Evolutionary conservation across 1,284 basidiomycete species (phyloP).

Genomic region (Austroboletus olivaceoglutinosus): DNA sequence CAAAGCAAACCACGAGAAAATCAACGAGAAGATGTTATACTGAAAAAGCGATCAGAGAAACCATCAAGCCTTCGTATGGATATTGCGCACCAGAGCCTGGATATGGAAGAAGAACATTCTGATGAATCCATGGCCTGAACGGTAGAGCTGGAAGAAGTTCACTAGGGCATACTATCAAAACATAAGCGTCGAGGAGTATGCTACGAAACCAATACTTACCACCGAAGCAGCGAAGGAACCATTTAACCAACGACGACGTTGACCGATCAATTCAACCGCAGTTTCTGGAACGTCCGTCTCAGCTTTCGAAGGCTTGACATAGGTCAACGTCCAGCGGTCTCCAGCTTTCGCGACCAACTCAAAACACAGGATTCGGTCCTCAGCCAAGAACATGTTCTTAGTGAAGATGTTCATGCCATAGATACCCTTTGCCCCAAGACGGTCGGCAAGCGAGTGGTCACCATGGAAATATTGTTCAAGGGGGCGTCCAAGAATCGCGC

Average conservation of each 20-base stretch:
- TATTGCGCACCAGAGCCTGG: conserved; percentile 71
- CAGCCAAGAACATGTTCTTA: conserved; percentile 94
- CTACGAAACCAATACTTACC: conserved; percentile 43
- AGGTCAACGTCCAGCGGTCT: conserved; percentile 87
- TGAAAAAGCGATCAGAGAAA: conserved; percentile 26
- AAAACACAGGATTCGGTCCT: conserved; percentile 96
- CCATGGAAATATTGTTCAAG: conserved; percentile 99
- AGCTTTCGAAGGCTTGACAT: conserved; percentile 94
- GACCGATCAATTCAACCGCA: conserved; percentile 90
- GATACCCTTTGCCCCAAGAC: conserved; percentile 91
- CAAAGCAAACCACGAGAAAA: conserved; percentile 91
- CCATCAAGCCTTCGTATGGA: neutral
- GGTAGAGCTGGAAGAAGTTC: conserved; percentile 91
- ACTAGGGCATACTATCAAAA: conserved; percentile 77
- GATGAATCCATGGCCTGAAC: conserved; percentile 78
- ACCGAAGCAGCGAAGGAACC: conserved; percentile 96
- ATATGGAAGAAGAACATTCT: conserved; percentile 95
- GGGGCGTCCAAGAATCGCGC: conserved; percentile 89
- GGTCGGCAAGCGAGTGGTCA: conserved; percentile 91
- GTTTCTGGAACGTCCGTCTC: conserved; percentile 94
- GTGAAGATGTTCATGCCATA: conserved; percentile 99
- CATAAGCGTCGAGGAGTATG: neutral
- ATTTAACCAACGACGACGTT: conserved; percentile 95
- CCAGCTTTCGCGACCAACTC: conserved; percentile 91
- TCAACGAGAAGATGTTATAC: conserved; percentile 77